Evolutionary conservation across 306 rosid species (phyloP).

Genomic region (Purshia tridentata): DNA sequence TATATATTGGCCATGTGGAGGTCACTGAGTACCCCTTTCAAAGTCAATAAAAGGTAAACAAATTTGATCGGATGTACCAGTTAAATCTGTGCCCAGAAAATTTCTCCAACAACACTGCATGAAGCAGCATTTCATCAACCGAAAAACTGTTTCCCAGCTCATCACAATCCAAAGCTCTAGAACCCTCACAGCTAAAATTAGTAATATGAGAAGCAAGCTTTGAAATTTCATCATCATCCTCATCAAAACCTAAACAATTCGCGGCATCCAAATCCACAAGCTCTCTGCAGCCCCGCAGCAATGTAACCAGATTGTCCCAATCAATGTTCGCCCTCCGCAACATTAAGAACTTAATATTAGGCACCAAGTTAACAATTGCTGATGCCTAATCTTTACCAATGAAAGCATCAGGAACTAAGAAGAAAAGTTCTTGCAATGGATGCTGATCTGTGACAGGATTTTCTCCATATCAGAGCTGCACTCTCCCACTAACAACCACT

Average conservation of each 20-base stretch:
- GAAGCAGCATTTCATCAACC: too few relatives aligned
- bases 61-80: too few relatives aligned
- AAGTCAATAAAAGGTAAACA: too few relatives aligned
- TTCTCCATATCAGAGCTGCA: background rate
- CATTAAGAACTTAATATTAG: background rate
- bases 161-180: too few relatives aligned
- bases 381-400: background rate
- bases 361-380: background rate
- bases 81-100: too few relatives aligned
- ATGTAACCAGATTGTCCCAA: background rate
- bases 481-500: background rate
- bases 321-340: background rate
- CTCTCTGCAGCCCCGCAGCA: background rate
- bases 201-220: background rate
- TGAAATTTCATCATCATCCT: background rate
- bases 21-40: too few relatives aligned
- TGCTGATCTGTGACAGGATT: background rate
- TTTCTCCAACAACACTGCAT: too few relatives aligned
- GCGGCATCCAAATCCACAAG: background rate
- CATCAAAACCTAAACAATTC: background rate
- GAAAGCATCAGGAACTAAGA: background rate
- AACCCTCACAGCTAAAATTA: background rate
- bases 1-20: too few relatives aligned
- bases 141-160: too few relatives aligned
- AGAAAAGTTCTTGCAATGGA: background rate